Evolutionary conservation across 2,329 filamentous ascomycete species (phyloP), one percentile per base, ranked within the genome.

Genomic region (Alternaria triticimaculans): DNA sequence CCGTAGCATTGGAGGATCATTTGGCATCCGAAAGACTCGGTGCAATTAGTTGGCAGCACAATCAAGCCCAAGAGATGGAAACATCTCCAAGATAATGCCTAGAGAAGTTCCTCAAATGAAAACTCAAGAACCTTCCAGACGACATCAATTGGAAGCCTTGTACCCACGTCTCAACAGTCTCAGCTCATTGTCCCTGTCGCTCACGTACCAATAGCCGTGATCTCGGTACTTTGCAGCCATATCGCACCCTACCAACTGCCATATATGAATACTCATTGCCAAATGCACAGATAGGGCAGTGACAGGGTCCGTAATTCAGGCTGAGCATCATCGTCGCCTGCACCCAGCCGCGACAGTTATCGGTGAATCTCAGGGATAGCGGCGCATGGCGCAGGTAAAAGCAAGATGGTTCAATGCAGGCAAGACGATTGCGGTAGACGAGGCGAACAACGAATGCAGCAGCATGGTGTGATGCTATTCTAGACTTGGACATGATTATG

Each of bases 261-360:
- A 44, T 48, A 50, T 53, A 15, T 44, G 44, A 62, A 62, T 53
- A 54, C 41, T 49, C 23, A 45, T 30, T 41, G 50, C 48, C 48
- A 62, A 62, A 62, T 25, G 48, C 25, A 57, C 21, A 53, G 56
- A 59, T 56, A 58, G 45, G 55, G 49, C 62, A 54, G 37, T n/a
- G 41, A 33, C 48, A 54, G 57, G 41, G 41, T 58, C 55, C 20
- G 6, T 23, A 21, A 21, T 58, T 58, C 41, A 58, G 55, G 37
- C 60, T 60, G 28, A 55, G 53, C 33, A 48, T 9, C 26, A 23
- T 37, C 54, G 7, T 18, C 20, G 30, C 30, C 33, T 25, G 49
- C 20, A 41, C 37, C 15, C 41, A 44, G 58, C 54, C 28, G 46
- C 33, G 26, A 20, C 54, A n/a, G 41, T 21, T 12, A 41, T 50